Conservation (phyloP, 1,284 basidiomycete genomes). For the Trametes polyzona region DNA sequence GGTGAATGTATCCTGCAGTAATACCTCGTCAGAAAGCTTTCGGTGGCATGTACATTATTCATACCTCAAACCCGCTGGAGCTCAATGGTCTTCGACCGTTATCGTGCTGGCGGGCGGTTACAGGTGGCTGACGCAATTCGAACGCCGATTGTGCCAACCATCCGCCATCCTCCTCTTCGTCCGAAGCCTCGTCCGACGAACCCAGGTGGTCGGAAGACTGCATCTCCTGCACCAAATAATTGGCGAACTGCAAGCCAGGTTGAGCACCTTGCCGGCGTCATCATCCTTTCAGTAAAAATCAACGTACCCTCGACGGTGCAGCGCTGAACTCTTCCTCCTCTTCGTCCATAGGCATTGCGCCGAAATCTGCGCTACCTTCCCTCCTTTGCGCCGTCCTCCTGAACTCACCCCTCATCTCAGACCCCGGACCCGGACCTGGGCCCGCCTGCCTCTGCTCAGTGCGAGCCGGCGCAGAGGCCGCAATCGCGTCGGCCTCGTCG, state of each 20-base stretch:
- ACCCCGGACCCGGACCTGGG: no score
- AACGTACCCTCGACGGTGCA: slow-evolving; percentile 55
- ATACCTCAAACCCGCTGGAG: slow-evolving; percentile 61
- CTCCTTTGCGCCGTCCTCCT: slow-evolving; percentile 50
- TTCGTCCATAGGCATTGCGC: slow-evolving; percentile 54
- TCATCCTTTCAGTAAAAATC: neutral
- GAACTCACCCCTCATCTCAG: slow-evolving; percentile 58
- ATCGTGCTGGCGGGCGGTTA: slow-evolving; percentile 52
- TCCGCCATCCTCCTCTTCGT: slow-evolving; percentile 71
- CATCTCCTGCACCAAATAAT: slow-evolving; percentile 76
- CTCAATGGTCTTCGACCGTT: slow-evolving; percentile 55
- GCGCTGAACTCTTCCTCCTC: slow-evolving; percentile 43
- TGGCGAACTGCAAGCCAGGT: slow-evolving; percentile 58
- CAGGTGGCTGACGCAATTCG: slow-evolving; percentile 58
- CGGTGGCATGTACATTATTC: slow-evolving; percentile 25
- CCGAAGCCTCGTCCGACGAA: slow-evolving; percentile 50
- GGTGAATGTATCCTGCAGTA: slow-evolving; percentile 57
- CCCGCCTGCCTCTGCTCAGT: slow-evolving; percentile 27
- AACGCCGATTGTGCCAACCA: slow-evolving; percentile 80
- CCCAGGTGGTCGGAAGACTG: slow-evolving; percentile 61
- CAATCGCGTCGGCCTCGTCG: slow-evolving; percentile 64
- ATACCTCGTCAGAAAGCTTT: neutral
- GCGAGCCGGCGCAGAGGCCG: slow-evolving; percentile 29
- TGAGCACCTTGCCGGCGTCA: neutral
- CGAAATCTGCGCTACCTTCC: slow-evolving; percentile 70